phyloP scores from a whole-genome alignment of 805 yeast species.

The Saccharomycopsis fibuligera region DNA sequence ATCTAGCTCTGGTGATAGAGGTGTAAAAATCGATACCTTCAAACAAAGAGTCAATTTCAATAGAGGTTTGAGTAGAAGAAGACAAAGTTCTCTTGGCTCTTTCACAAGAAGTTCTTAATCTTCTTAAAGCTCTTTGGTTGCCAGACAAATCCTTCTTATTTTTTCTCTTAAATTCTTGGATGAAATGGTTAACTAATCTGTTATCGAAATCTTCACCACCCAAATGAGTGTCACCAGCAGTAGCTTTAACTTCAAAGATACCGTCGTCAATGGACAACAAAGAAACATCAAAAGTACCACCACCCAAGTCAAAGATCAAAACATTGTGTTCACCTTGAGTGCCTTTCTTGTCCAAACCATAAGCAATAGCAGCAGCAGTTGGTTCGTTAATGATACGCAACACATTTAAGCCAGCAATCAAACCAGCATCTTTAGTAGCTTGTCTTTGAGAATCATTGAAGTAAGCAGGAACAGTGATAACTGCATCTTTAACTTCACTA shows the following conservation, averaged over 20 bases:
- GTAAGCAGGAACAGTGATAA: constrained; percentile 94
- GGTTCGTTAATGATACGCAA: constrained; percentile 95
- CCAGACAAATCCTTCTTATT: constrained; percentile 69
- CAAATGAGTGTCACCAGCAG: constrained; percentile 65
- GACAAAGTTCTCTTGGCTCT: constrained; percentile 87
- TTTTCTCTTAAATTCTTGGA: constrained; percentile 78
- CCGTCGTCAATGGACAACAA: constrained; percentile 73
- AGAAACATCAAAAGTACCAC: constrained; percentile 85
- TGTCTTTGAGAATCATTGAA: constrained; percentile 98
- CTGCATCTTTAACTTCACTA: constrained; percentile 79
- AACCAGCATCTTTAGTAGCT: constrained; percentile 97
- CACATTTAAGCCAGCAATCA: constrained; percentile 92
- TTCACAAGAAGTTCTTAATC: constrained; percentile 84
- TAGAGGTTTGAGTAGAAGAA: constrained; percentile 89
- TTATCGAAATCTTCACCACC: constrained; percentile 88
- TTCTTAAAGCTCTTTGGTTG: constrained; percentile 80
- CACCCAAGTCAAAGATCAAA: constrained; percentile 76
- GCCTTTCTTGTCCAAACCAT: constrained; percentile 65
- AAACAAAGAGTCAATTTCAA: constrained; percentile 89
- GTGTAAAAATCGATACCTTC: constrained; percentile 97
- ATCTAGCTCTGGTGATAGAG: constrained; percentile 93
- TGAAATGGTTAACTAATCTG: constrained; percentile 73
- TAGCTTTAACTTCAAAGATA: constrained; percentile 78
- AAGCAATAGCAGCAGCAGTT: constrained; percentile 97
- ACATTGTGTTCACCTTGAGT: constrained; percentile 72